Percentiles rank a stretch among this genome's conserved stretches.
phyloP scores from a whole-genome alignment of 129 eudicot genomes.

The Lactuca saligna region DNA sequence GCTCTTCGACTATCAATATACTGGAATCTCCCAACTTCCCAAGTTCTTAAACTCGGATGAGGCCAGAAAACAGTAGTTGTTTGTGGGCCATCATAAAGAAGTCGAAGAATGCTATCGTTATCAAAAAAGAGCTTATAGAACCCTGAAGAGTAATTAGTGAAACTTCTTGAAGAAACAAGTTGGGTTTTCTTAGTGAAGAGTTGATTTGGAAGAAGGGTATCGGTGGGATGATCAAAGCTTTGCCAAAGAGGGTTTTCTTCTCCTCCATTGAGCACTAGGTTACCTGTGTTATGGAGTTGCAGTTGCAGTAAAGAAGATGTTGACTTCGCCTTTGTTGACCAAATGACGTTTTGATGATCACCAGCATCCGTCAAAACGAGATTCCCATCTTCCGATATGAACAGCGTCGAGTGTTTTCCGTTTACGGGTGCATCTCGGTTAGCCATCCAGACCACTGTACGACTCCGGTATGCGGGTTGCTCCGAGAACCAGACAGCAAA shows the following conservation, averaged over 20 bases:
- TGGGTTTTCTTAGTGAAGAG: constrained; percentile 21
- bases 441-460: constrained; percentile 50
- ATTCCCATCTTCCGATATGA: constrained; percentile 34
- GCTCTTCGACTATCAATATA: constrained; percentile 25
- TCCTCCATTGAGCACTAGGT: constrained; percentile 33
- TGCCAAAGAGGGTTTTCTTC: constrained; percentile 34
- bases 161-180: constrained; percentile 38
- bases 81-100: constrained; percentile 36
- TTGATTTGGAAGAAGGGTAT: constrained; percentile 56
- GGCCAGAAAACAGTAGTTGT: constrained; percentile 43
- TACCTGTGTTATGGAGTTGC: constrained; percentile 29
- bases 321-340: constrained; percentile 37
- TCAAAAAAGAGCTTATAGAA: constrained; percentile 39
- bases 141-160: constrained; percentile 34
- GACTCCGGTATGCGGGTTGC: background rate
- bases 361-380: constrained; percentile 41
- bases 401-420: constrained; percentile 29
- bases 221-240: constrained; percentile 50
- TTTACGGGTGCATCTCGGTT: constrained; percentile 53
- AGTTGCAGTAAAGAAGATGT: constrained; percentile 1
- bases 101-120: constrained; percentile 43
- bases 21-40: constrained; percentile 18
- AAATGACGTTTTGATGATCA: background rate
- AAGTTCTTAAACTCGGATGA: constrained; percentile 17
- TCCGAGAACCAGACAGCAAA: constrained; percentile 45